Conservation (phyloP, 805 yeast species). For the Wickerhamiella lipophila region DNA sequence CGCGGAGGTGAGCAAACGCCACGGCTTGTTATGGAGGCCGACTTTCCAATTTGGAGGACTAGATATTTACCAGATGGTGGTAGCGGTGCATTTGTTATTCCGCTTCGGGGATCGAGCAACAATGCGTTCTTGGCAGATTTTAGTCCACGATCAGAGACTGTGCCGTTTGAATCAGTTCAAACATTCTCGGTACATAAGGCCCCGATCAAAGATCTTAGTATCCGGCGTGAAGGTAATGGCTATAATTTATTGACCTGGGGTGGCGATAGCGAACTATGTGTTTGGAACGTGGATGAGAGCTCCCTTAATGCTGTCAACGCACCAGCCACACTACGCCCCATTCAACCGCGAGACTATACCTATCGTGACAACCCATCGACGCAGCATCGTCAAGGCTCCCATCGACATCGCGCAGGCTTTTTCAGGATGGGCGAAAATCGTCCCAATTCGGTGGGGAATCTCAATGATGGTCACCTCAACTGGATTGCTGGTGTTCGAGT, state of each 20-base stretch:
- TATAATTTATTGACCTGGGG: constrained; percentile 93
- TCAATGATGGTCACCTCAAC: constrained; percentile 36
- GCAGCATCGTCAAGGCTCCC: not conserved
- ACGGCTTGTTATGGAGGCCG: constrained; percentile 48
- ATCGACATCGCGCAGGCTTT: constrained; percentile 2
- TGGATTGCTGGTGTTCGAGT: constrained; percentile 92
- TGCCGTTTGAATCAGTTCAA: constrained; percentile 27
- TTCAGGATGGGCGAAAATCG: constrained; percentile 7
- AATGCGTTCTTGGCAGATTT: constrained; percentile 38
- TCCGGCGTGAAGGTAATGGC: constrained; percentile 74
- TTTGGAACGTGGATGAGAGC: constrained; percentile 58
- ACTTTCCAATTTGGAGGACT: constrained; percentile 82
- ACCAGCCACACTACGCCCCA: constrained; percentile 7
- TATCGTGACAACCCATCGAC: constrained; percentile 11
- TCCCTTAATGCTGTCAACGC: constrained; percentile 35
- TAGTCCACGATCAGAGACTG: not conserved
- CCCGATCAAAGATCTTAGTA: constrained; percentile 74
- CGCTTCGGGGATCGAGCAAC: constrained; percentile 73
- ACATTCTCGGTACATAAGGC: constrained; percentile 71
- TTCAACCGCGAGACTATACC: constrained; percentile 7
- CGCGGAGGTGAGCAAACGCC: constrained; percentile 33
- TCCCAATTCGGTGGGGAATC: not conserved
- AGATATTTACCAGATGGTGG: constrained; percentile 76
- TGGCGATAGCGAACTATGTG: constrained; percentile 66
- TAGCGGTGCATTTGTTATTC: constrained; percentile 76